Evolutionary conservation across 345 rosid genomes (phyloP).

Genomic region (Eucalyptus regnans): DNA sequence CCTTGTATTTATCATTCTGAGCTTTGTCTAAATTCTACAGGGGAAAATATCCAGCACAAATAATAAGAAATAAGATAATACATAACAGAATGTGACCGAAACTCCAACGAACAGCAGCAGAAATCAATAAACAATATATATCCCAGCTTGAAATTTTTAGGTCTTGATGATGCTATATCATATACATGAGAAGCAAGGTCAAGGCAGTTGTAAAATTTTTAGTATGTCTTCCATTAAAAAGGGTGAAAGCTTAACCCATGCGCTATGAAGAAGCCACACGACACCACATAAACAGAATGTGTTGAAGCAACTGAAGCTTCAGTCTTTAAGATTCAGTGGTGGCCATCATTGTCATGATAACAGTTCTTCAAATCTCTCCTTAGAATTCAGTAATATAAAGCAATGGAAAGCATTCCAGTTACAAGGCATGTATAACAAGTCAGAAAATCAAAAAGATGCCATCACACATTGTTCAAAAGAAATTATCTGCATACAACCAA

Average conservation of each 20-base stretch:
- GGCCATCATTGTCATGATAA: neutral
- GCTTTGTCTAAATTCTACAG: conserved; percentile 62
- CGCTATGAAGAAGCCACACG: neutral
- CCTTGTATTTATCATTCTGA: conserved; percentile 53
- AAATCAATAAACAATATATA: neutral
- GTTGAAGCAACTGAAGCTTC: neutral
- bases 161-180: neutral
- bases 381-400: neutral
- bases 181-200: neutral
- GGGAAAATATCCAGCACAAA: neutral
- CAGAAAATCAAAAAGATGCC: neutral
- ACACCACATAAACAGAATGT: neutral
- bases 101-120: neutral
- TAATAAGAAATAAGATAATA: neutral
- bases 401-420: neutral
- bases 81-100: neutral
- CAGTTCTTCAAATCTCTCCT: neutral
- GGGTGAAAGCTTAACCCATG: neutral
- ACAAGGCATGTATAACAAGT: neutral
- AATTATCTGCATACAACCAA: neutral
- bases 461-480: neutral
- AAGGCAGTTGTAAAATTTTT: neutral
- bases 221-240: neutral
- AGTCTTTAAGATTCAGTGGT: neutral
- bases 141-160: neutral